phyloP scores from a whole-genome alignment of 2,329 filamentous ascomycete genomes.

The Fusarium piperis region DNA sequence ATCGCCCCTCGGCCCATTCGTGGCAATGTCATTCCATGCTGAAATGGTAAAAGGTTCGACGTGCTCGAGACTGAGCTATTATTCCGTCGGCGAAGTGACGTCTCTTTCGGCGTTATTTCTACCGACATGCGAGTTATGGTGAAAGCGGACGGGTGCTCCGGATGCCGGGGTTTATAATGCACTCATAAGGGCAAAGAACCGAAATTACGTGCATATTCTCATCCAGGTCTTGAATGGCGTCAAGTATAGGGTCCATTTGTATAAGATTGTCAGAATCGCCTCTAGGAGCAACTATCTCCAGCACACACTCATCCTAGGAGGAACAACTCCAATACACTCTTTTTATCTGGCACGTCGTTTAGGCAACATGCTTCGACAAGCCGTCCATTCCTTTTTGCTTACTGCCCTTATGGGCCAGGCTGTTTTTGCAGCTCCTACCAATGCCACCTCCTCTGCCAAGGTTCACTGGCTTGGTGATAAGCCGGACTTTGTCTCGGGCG shows the following conservation, averaged over 20 bases:
- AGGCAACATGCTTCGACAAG: slow-evolving; percentile 27
- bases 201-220: slow-evolving; percentile 33
- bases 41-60: background rate
- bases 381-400: slow-evolving; percentile 34
- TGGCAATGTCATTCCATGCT: background rate
- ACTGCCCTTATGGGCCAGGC: slow-evolving; percentile 21
- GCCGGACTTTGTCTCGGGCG: slow-evolving; percentile 48
- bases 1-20: background rate
- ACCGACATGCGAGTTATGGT: slow-evolving; percentile 21
- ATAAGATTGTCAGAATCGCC: slow-evolving; percentile 4
- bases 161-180: background rate
- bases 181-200: slow-evolving; percentile 26
- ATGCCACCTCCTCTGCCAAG: slow-evolving; percentile 34
- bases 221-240: slow-evolving; percentile 28
- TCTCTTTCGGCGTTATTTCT: slow-evolving; percentile 2
- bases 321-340: background rate
- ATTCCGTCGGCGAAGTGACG: background rate
- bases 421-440: slow-evolving; percentile 21
- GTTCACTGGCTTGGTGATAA: slow-evolving; percentile 54
- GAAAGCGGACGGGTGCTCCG: slow-evolving; percentile 6
- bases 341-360: slow-evolving; percentile 19
- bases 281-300: background rate
- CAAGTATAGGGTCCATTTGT: background rate
- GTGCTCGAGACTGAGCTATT: background rate
- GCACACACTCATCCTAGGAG: background rate